These are phyloP conservation scores for Aspergillus ustus DNA, from an alignment of 2,329 filamentous ascomycete genomes.

Conservation along the genomic window DNA sequence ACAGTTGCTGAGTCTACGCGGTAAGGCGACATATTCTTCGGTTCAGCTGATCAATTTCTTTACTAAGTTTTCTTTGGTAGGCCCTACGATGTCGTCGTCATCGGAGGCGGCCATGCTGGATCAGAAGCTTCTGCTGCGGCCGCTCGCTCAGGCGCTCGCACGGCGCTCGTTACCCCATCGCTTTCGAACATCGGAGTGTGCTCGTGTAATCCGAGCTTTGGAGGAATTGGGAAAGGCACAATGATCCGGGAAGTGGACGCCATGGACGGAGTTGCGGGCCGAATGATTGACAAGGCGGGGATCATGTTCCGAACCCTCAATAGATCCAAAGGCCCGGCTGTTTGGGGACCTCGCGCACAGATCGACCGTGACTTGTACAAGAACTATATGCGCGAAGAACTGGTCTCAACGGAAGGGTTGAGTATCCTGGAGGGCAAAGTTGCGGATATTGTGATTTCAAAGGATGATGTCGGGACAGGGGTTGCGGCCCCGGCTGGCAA, in stretches of 20 bases:
- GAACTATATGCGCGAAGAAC: conserved; percentile 86
- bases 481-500: conserved; percentile 62
- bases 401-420: conserved; percentile 76
- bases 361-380: conserved; percentile 91
- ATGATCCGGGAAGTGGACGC: conserved; percentile 96
- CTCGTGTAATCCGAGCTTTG: conserved; percentile 96
- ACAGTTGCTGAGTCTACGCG: conserved; percentile 43
- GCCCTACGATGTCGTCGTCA: conserved; percentile 88
- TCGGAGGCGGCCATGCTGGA: conserved; percentile 94
- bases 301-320: conserved; percentile 95
- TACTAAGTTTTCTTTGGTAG: conserved; percentile 44
- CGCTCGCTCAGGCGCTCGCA: conserved; percentile 84
- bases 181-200: conserved; percentile 89
- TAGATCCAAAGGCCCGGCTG: conserved; percentile 85
- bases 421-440: conserved; percentile 84
- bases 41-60: conserved; percentile 6
- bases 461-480: conserved; percentile 53
- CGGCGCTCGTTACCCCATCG: conserved; percentile 86
- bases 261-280: conserved; percentile 83
- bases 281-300: conserved; percentile 89
- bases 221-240: conserved; percentile 97
- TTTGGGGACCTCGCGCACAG: conserved; percentile 96
- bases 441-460: conserved; percentile 82
- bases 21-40: conserved; percentile 31
- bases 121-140: conserved; percentile 92